Conservation (phyloP, 768 basidiomycete genomes). For the Phlebiopsis gigantea region DNA sequence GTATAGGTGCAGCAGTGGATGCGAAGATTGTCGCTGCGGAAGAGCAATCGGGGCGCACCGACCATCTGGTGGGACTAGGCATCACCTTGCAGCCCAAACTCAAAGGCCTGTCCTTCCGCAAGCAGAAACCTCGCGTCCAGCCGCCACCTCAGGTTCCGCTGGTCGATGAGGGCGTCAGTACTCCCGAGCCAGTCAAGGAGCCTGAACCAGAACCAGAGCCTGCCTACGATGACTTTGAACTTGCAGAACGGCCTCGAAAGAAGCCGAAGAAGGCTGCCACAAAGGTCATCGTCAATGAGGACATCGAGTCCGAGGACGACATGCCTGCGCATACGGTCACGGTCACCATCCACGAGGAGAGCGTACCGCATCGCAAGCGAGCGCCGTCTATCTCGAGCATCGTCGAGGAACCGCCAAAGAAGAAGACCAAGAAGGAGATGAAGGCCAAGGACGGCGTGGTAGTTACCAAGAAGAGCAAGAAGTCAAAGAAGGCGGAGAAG, state of each 20-base stretch:
- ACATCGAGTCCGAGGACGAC: slow-evolving; percentile 63
- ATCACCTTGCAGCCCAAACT: slow-evolving; percentile 17
- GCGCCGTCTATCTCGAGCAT: slow-evolving; percentile 24
- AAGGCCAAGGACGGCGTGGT: slow-evolving; percentile 14
- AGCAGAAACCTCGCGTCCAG: slow-evolving; percentile 33
- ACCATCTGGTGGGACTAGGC: slow-evolving; percentile 16
- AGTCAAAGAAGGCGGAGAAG: slow-evolving; percentile 37
- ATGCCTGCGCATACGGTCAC: slow-evolving; percentile 22
- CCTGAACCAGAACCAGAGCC: neutral
- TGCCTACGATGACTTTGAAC: neutral
- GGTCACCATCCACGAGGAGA: slow-evolving; percentile 2
- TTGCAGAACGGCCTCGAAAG: slow-evolving; percentile 5
- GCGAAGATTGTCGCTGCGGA: neutral
- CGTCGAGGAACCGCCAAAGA: slow-evolving; percentile 39
- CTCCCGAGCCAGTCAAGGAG: no score
- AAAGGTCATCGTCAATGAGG: slow-evolving; percentile 17
- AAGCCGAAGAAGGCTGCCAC: slow-evolving; percentile 12
- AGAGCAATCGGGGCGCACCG: neutral
- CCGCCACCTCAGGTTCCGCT: neutral
- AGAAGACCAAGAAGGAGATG: slow-evolving; percentile 28
- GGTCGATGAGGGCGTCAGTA: neutral
- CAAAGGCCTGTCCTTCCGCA: slow-evolving; percentile 43
- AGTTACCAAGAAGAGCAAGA: slow-evolving; percentile 30
- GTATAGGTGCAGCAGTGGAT: slow-evolving; percentile 32
- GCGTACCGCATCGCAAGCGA: slow-evolving; percentile 21